Conservation (phyloP, 257 asterid genomes). For the Leptodermis oblonga region DNA sequence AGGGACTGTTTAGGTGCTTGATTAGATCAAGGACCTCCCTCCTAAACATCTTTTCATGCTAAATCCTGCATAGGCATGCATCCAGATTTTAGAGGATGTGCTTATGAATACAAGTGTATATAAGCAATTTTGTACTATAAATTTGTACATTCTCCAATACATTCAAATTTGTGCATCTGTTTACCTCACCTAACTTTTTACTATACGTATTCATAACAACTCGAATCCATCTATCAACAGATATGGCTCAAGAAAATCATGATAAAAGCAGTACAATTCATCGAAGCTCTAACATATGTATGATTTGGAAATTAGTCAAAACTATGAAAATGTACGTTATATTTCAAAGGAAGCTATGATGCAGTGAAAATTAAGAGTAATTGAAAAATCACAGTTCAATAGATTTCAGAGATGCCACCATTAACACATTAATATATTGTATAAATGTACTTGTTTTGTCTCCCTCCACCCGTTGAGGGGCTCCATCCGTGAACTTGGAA, state of each 20-base stretch:
- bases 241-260: too few species aligned
- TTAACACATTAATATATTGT: not conserved
- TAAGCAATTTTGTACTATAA: conserved; percentile 10
- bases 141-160: not conserved
- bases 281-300: too few species aligned
- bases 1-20: conserved; percentile 28
- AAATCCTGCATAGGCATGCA: conserved; percentile 14
- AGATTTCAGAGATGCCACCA: not conserved
- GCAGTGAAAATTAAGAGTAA: too few species aligned
- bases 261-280: too few species aligned
- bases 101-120: conserved; percentile 11
- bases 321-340: too few species aligned
- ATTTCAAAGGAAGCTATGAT: too few species aligned
- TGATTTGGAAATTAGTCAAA: too few species aligned
- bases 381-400: not conserved
- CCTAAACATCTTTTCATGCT: conserved; percentile 26
- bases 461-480: conserved; percentile 15
- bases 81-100: conserved; percentile 4
- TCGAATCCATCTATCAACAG: too few species aligned
- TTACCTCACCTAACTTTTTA: not conserved
- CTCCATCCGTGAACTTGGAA: not conserved
- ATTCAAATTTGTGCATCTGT: not conserved
- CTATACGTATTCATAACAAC: not conserved
- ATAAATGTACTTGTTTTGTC: conserved; percentile 1
- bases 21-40: conserved; percentile 27